Percentiles rank a stretch among this genome's conserved stretches.
Evolutionary conservation across 305 asterid species (phyloP).

Genomic region (Fraxinus floribunda): DNA sequence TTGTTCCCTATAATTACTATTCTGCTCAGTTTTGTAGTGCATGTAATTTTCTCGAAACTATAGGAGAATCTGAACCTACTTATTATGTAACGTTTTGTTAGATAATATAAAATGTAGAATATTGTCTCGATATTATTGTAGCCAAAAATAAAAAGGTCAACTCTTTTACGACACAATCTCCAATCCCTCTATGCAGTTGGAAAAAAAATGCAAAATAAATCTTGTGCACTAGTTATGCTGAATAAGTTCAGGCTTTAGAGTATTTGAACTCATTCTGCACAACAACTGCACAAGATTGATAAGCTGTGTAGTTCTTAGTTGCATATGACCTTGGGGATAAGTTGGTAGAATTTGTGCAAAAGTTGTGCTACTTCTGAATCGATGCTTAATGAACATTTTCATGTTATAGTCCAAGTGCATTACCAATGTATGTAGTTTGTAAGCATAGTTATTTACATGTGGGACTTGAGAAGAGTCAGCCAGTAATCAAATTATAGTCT

Average conservation of each 20-base stretch:
- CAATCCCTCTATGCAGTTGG: neutral
- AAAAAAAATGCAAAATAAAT: neutral
- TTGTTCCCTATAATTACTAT: neutral
- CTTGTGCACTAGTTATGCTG: neutral
- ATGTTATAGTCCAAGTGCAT: neutral
- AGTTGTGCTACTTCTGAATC: neutral
- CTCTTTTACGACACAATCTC: neutral
- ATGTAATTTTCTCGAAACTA: conserved; percentile 20
- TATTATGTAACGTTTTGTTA: conserved; percentile 30
- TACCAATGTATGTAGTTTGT: neutral
- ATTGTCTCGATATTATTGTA: neutral
- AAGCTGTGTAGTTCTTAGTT: neutral
- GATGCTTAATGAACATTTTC: neutral
- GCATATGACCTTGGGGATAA: neutral
- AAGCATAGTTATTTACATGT: neutral
- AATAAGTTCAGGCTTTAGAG: neutral
- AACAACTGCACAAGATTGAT: neutral
- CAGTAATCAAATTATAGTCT: neutral
- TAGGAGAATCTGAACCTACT: conserved; percentile 24
- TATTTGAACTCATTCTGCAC: neutral
- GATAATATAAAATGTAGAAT: conserved; percentile 22
- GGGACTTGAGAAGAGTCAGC: neutral
- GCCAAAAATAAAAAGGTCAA: neutral
- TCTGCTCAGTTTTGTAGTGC: conserved; percentile 32
- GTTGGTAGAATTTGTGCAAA: neutral